phyloP scores from a whole-genome alignment of 2,329 filamentous ascomycete species.

The Colletotrichum tamarilloi region DNA sequence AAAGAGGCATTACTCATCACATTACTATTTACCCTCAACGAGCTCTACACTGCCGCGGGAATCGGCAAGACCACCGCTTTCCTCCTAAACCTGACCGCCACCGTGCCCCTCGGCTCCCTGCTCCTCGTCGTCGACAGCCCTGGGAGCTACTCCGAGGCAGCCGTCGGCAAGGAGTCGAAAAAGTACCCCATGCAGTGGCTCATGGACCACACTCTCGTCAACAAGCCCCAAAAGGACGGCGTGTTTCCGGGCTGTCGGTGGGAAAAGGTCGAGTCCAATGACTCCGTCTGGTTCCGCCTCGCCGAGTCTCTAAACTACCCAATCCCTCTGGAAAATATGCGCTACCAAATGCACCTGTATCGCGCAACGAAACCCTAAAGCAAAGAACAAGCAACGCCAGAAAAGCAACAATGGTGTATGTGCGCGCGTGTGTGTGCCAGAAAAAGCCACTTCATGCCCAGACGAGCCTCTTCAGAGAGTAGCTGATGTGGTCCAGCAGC shows the following conservation, averaged over 20 bases:
- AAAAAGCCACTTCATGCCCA: constrained; percentile 68
- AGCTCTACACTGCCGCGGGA: constrained; percentile 85
- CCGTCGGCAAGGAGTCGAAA: constrained; percentile 69
- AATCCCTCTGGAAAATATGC: constrained; percentile 92
- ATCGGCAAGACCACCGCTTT: constrained; percentile 80
- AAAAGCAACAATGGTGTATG: neutral
- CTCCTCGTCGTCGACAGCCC: constrained; percentile 92
- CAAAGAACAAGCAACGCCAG: constrained; percentile 3
- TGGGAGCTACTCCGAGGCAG: constrained; percentile 89
- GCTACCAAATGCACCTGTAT: constrained; percentile 92
- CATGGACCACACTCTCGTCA: constrained; percentile 81
- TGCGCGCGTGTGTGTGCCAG: neutral
- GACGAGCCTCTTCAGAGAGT: constrained; percentile 93
- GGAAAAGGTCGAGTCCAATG: constrained; percentile 80
- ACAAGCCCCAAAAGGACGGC: constrained; percentile 45
- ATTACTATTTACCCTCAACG: constrained; percentile 93
- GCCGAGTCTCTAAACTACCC: constrained; percentile 77
- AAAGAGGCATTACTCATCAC: constrained; percentile 71
- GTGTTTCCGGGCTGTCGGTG: constrained; percentile 60
- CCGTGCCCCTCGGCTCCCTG: constrained; percentile 68
- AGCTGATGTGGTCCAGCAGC: constrained; percentile 85
- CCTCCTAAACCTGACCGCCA: constrained; percentile 74
- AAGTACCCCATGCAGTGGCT: constrained; percentile 96
- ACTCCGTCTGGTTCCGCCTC: constrained; percentile 88
- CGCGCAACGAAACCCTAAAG: constrained; percentile 42